phyloP scores from a whole-genome alignment of 108 stramenopile genomes.

The Fistulifera solaris region DNA sequence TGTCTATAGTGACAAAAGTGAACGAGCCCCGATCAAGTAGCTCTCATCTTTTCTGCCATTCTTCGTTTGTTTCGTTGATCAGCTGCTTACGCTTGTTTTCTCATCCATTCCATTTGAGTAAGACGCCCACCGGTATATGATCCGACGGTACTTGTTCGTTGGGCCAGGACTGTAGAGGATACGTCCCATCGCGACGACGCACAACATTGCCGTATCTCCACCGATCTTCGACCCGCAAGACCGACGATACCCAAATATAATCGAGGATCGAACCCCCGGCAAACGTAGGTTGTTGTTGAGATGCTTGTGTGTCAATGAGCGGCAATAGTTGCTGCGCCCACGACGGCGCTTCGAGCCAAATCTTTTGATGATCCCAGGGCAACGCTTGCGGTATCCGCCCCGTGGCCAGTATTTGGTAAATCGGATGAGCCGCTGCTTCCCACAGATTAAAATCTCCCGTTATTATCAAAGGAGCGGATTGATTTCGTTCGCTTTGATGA shows the following conservation, averaged over 20 bases:
- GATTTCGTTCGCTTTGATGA: background rate
- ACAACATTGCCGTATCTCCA: background rate
- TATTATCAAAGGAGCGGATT: conserved; percentile 7
- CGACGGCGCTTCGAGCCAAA: no score
- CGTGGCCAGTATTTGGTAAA: conserved; percentile 14
- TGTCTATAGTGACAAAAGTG: no score
- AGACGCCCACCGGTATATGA: conserved; percentile 21
- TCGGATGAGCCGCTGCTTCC: conserved; percentile 9
- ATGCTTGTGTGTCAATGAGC: no score
- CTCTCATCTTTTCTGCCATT: no score
- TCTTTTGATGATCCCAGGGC: no score
- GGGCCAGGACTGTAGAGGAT: conserved; percentile 16
- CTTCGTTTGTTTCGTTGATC: no score
- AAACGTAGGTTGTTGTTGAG: conserved; percentile 8
- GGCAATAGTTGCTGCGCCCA: no score
- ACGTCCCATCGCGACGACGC: background rate
- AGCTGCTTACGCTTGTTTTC: no score
- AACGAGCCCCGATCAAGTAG: no score
- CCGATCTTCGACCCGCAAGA: conserved; percentile 10
- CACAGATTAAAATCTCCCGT: conserved; percentile 40
- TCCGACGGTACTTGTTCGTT: conserved; percentile 30
- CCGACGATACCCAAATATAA: conserved; percentile 29
- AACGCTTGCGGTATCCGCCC: background rate
- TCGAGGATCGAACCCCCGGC: conserved; percentile 20
- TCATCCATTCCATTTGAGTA: background rate